These are phyloP conservation scores for Serendipita vermifera DNA, from an alignment of 768 basidiomycete genomes.

Conservation along the genomic window DNA sequence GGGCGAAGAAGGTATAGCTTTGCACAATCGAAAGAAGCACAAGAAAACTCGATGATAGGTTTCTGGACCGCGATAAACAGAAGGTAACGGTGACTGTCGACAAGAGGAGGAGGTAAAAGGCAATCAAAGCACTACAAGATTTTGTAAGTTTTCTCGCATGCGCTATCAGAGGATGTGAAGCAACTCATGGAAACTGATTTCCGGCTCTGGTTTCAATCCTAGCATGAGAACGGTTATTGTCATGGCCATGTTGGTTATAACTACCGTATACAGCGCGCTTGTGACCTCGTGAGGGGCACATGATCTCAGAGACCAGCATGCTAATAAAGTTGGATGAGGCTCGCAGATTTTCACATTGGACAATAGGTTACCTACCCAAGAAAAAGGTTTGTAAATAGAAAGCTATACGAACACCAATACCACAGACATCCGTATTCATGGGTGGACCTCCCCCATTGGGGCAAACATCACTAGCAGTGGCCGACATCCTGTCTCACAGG, in stretches of 20 bases:
- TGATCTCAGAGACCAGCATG: slow-evolving; percentile 9
- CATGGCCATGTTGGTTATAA: slow-evolving; percentile 11
- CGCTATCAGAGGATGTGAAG: not conserved
- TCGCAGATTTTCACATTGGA: not conserved
- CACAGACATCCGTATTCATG: slow-evolving; percentile 11
- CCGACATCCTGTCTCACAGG: too few relatives aligned
- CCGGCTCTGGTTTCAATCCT: slow-evolving; percentile 4
- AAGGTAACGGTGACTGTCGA: slow-evolving; percentile 6
- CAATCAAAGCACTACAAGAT: slow-evolving; percentile 10
- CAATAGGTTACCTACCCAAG: slow-evolving; percentile 6
- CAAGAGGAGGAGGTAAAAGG: slow-evolving; percentile 9
- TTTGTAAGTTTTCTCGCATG: not conserved
- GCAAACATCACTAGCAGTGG: not conserved
- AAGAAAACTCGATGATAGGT: too few relatives aligned
- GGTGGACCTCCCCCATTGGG: not conserved
- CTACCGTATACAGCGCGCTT: slow-evolving; percentile 5
- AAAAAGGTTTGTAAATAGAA: slow-evolving; percentile 13
- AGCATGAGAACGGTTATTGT: slow-evolving; percentile 6
- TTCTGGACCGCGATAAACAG: not conserved
- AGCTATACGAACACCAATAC: slow-evolving; percentile 13
- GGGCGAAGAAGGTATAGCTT: slow-evolving; percentile 11
- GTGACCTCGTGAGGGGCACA: slow-evolving; percentile 7
- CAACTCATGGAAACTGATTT: slow-evolving; percentile 12
- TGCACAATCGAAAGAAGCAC: slow-evolving; percentile 11
- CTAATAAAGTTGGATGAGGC: not conserved